Base-by-base conservation (phyloP, 208 protist genomes). In the Trichomonas gallinae region DNA sequence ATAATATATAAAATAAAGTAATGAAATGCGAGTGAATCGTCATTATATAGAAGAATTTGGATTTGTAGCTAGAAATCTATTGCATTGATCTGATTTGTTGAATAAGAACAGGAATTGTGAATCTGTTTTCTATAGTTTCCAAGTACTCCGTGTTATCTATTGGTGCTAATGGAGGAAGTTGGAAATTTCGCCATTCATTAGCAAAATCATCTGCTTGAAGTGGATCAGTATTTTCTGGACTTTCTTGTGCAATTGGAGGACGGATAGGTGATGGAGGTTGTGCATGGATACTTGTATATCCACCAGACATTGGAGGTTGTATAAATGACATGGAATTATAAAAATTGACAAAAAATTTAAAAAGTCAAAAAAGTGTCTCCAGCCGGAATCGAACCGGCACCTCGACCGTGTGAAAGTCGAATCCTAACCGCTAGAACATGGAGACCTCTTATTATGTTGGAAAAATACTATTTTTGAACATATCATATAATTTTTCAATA, bases 351-450 rank as follows among this genome's bases (percentile, higher is more conserved):
- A 51, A 51, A 51, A 3, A 13, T 15, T 15, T 15, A 51, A 51
- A 51, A 51, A 51, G 48, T 48, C 6, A 0, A 48, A 89, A 89
- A 89, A 89, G 2, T 89, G 83, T 89, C 83, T 38, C 40, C 10
- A 46, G 34, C n/a, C n/a, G 83, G 83, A 89, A 46, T 89, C 83
- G 83, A 89, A 89, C 83, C 83, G n/a, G n/a, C 34, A 89, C 23
- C 83, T 23, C 83, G 23, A 46, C 83, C 83, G 83, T 89, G 83
- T 89, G 83, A 89, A 89, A 89, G 83, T 46, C 23, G 17, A 23
- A 89, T 89, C 83, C 83, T 89, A 89, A 89, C 83, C 83, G 40
- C 36, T 89, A 89, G 83, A 89, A 89, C 40, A 89, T 46, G 10
- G 40, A 89, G 83, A 85, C 81, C 42, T 85, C 46, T 51, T 51